These are phyloP conservation scores for Diplocarpon mali DNA, from an alignment of 2,329 filamentous ascomycete genomes.

Conservation along the genomic window DNA sequence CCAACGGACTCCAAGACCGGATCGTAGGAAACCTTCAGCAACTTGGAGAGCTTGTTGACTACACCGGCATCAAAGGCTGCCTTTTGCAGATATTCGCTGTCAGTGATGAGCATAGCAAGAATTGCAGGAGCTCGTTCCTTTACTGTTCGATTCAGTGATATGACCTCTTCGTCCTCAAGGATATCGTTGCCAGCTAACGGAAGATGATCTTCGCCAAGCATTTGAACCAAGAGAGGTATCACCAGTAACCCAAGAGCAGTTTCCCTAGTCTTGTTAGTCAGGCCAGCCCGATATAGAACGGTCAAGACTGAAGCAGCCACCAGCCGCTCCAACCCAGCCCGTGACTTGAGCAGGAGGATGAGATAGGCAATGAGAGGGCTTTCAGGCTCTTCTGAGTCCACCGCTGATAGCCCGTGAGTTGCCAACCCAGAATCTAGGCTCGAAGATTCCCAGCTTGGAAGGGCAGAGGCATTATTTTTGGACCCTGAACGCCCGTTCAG, in stretches of 20 bases:
- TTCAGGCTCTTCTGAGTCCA: constrained; percentile 48
- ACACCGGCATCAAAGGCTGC: constrained; percentile 63
- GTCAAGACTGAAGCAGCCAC: constrained; percentile 61
- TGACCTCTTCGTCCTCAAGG: constrained; percentile 28
- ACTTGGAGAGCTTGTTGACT: constrained; percentile 48
- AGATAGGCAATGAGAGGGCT: constrained; percentile 65
- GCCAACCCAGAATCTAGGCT: constrained; percentile 8
- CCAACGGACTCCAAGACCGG: constrained; percentile 36
- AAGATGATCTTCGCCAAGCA: constrained; percentile 45
- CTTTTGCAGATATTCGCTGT: constrained; percentile 70
- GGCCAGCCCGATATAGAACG: constrained; percentile 55
- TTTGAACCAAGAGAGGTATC: constrained; percentile 56
- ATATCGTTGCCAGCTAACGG: constrained; percentile 31
- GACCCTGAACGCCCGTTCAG: constrained; percentile 16
- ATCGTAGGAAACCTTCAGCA: constrained; percentile 58
- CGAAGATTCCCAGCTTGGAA: constrained; percentile 16
- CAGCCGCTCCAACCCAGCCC: constrained; percentile 46
- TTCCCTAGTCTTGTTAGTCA: constrained; percentile 54
- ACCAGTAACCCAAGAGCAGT: constrained; percentile 54
- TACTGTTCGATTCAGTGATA: constrained; percentile 38
- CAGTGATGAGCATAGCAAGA: constrained; percentile 66
- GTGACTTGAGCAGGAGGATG: constrained; percentile 49
- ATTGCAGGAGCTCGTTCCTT: constrained; percentile 64
- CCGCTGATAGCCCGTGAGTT: constrained; percentile 23
- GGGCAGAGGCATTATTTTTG: constrained; percentile 14